These are phyloP conservation scores for Saksenaea vasiformis DNA, from an alignment of 371 early-diverging fungal species.

Conservation along the genomic window DNA sequence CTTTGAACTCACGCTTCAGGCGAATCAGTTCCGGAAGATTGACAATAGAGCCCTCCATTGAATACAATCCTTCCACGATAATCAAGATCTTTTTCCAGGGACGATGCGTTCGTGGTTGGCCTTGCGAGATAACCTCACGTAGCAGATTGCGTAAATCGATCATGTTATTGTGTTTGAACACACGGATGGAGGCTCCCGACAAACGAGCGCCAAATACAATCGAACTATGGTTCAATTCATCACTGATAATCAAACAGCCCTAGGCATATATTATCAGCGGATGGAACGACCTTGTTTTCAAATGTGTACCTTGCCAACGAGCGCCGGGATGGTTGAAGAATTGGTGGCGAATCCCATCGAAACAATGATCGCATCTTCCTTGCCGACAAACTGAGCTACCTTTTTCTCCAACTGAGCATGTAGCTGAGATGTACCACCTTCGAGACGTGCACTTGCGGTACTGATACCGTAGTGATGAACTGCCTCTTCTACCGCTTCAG, in stretches of 20 bases:
- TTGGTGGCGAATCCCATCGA: constrained; percentile 99
- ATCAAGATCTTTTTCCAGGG: constrained; percentile 99
- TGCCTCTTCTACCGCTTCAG: constrained; percentile 86
- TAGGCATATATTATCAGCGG: neutral
- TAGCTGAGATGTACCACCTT: constrained; percentile 73
- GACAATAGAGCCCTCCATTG: constrained; percentile 98
- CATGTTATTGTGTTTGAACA: constrained; percentile 95
- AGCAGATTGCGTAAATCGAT: constrained; percentile 86
- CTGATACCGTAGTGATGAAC: constrained; percentile 67
- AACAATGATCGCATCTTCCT: constrained; percentile 93
- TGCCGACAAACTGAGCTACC: constrained; percentile 95
- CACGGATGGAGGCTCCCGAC: constrained; percentile 93
- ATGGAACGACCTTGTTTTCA: neutral
- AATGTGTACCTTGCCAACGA: constrained; percentile 72
- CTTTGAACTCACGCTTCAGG: constrained; percentile 94
- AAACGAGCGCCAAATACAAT: constrained; percentile 96
- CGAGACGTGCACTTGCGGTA: constrained; percentile 70
- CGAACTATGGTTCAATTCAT: constrained; percentile 98
- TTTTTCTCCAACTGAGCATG: constrained; percentile 86
- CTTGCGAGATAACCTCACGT: constrained; percentile 94
- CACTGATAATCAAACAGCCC: constrained; percentile 93
- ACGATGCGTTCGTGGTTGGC: constrained; percentile 98
- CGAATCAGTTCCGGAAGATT: constrained; percentile 90
- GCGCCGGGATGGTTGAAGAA: constrained; percentile 94
- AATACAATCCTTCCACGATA: constrained; percentile 98